A percentile compares a stretch with the other conserved stretches of the same genome.
Evolutionary conservation across 257 asterid genomes (phyloP).

Genomic region (Nicotiana benthamiana): DNA sequence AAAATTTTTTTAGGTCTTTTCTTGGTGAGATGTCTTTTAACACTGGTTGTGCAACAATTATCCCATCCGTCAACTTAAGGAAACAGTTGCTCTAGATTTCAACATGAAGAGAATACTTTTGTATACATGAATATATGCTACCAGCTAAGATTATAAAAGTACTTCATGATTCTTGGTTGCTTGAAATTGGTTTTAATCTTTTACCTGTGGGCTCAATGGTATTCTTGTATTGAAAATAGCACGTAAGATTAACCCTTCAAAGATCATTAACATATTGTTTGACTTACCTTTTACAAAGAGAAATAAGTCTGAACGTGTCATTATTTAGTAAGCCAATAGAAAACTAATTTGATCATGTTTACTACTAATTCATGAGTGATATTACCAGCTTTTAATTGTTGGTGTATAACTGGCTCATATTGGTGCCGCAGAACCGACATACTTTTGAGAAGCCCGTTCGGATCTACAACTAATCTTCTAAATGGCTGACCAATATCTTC

Average conservation of each 20-base stretch:
- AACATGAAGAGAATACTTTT: neutral
- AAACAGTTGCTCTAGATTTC: neutral
- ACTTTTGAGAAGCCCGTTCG: constrained; percentile 66
- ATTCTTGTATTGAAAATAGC: neutral
- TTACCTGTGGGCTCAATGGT: neutral
- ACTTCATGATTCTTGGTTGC: neutral
- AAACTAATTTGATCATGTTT: neutral
- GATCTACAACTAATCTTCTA: constrained; percentile 44
- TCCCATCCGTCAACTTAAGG: neutral
- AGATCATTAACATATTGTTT: neutral
- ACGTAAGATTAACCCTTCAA: neutral
- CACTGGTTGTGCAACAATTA: neutral
- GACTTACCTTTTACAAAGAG: neutral
- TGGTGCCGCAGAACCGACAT: constrained; percentile 53
- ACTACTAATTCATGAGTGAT: neutral
- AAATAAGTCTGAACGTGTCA: neutral
- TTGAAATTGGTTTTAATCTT: neutral
- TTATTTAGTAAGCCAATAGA: neutral
- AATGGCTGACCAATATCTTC: neutral
- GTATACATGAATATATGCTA: neutral
- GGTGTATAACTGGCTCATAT: neutral
- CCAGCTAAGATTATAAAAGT: neutral
- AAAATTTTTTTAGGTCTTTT: neutral
- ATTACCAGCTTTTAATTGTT: neutral
- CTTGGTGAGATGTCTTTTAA: neutral